Evolutionary conservation across 192 early-diverging fungal species (phyloP).

Genomic region (Diversispora epigaea): DNA sequence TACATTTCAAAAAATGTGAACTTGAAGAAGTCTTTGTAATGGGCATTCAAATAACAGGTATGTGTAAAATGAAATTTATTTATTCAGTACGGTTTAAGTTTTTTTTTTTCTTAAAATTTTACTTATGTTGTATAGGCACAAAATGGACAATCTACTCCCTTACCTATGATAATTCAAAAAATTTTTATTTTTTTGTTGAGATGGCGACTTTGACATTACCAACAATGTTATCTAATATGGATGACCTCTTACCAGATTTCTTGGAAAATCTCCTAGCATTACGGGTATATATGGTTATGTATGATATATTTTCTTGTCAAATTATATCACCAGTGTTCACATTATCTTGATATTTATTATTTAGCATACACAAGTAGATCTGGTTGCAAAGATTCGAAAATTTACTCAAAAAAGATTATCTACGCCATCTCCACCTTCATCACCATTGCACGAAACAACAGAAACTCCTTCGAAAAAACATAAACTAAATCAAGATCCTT

Average conservation of each 20-base stretch:
- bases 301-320: slow-evolving; percentile 14
- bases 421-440: slow-evolving; percentile 26
- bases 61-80: slow-evolving; percentile 18
- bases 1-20: slow-evolving; percentile 28
- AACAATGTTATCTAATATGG: slow-evolving; percentile 14
- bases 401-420: slow-evolving; percentile 20
- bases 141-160: slow-evolving; percentile 29
- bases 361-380: slow-evolving; percentile 25
- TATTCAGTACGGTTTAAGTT: slow-evolving; percentile 4
- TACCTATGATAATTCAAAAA: slow-evolving; percentile 22
- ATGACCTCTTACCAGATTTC: slow-evolving; percentile 24
- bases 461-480: slow-evolving; percentile 11
- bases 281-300: slow-evolving; percentile 18
- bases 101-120: slow-evolving; percentile 21
- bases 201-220: slow-evolving; percentile 18
- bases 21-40: slow-evolving; percentile 18
- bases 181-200: slow-evolving; percentile 29
- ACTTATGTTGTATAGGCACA: slow-evolving; percentile 17
- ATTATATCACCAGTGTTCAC: slow-evolving; percentile 11
- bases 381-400: slow-evolving; percentile 27
- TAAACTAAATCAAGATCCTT: slow-evolving; percentile 18
- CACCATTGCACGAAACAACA: slow-evolving; percentile 25
- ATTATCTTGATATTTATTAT: slow-evolving; percentile 29
- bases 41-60: slow-evolving; percentile 26
- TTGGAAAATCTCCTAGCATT: slow-evolving; percentile 25